A percentile compares a stretch with the other conserved stretches of the same genome.
These are phyloP conservation scores for Singerocomus rubriflavus DNA, from an alignment of 1,284 basidiomycete genomes.

Conservation along the genomic window DNA sequence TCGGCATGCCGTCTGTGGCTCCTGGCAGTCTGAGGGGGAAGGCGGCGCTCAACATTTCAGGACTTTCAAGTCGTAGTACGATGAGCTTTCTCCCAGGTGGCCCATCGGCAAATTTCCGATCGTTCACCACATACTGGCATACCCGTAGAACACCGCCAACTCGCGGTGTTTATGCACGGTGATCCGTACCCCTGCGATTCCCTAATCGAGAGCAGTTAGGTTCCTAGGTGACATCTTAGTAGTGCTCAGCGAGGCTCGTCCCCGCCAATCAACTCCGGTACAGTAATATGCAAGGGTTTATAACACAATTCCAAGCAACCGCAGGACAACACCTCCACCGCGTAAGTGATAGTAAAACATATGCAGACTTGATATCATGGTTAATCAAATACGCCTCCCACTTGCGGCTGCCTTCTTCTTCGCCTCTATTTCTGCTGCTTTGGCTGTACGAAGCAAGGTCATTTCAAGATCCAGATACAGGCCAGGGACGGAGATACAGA, in stretches of 20 bases:
- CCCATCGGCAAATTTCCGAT: too few species aligned
- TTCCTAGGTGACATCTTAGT: too few species aligned
- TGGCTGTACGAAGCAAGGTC: constrained; percentile 32
- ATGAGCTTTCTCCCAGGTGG: too few species aligned
- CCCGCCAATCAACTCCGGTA: not conserved
- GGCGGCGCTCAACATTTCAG: too few species aligned
- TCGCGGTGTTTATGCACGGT: too few species aligned
- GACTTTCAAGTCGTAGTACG: too few species aligned
- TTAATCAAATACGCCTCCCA: constrained; percentile 29
- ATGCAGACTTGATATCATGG: not conserved
- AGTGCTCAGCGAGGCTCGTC: not conserved
- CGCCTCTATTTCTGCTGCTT: constrained; percentile 42
- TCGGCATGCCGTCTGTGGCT: too few species aligned
- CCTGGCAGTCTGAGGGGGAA: too few species aligned
- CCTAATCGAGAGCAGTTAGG: too few species aligned
- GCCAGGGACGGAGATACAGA: constrained; percentile 30
- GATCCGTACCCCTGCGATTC: too few species aligned
- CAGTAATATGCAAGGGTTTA: not conserved
- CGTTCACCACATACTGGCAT: too few species aligned
- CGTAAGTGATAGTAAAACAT: constrained; percentile 3
- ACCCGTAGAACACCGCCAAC: too few species aligned
- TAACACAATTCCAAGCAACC: not conserved
- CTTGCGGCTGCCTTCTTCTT: constrained; percentile 34
- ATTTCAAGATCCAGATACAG: not conserved
- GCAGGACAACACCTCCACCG: not conserved